Evolutionary conservation across 1,284 basidiomycete species (phyloP), one percentile per base, ranked within the genome.

Genomic region (Ustilago bromivora): DNA sequence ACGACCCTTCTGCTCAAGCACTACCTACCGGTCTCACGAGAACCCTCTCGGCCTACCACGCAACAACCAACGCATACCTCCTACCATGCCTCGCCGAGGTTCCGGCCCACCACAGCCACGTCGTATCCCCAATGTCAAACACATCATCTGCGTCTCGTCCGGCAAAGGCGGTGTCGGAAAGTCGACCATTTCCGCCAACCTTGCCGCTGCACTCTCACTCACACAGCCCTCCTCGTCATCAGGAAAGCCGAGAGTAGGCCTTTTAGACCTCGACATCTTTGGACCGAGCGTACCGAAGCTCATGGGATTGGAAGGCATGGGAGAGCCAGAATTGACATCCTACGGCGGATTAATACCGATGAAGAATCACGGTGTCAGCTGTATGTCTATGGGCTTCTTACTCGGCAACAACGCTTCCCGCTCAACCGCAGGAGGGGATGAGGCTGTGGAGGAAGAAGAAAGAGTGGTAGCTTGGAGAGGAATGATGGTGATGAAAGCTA

Each of bases 161-260:
- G 96, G 95, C 15, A 98, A 98, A 85, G 97, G 96, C 5, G 96
- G 96, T 2, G 96, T 98, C 1, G 96, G 96, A 8, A 99, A 99
- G 88, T 96, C 94, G 78, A 98, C 96, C 0, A 89, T 98, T 40
- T 93, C 96, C 57, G 94, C 92, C 19, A 97, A 96, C 82, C 89
- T 97, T 8, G 95, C 95, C 0, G 90, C 93, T 57, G 89, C 92
- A 0, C 89, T 94, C 40, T 71, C 70, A 1, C 68, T 74, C 31
- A 81, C 79, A 8, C 52, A 60, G 11, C 43, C 63, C 1, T 38
- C 66, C 0, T 17, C 57, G 4, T 40, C 47, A 36, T 9, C 35
- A 36, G 1, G 9, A 12, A 73, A 68, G n/a, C 86, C 87, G 3
- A 76, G 92, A 15, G 91, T 99, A 2, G 96, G 97, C 0, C 88